Base-by-base conservation (phyloP, 148 eudicot species). In the Rhododendron ferrugineum region DNA sequence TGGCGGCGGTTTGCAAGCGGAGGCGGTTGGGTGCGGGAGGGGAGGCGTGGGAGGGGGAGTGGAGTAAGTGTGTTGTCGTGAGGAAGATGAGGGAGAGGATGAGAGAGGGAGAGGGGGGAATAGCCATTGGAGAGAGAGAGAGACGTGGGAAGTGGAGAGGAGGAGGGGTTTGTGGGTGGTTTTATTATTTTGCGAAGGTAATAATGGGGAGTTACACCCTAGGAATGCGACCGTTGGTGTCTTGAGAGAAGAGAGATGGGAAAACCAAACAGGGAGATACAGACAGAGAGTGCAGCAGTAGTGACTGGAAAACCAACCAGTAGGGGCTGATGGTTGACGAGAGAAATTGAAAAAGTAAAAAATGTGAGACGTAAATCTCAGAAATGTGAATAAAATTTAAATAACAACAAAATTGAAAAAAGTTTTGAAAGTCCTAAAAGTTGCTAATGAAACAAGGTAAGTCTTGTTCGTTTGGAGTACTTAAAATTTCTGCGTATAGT, bases 151-250 rank as follows among this genome's bases (percentile, higher is more conserved):
- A 70, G 75, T 14, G 75, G 26, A 70, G 75, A 0, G 72, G 68
- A 58, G 64, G 68, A 58, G 64, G 68, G 3, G 32, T 50, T 79
- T 30, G 56, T 50, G 62, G 23, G 11, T 4, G 81, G 49, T 79
- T n/a, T 13, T n/a, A n/a, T 44, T 2, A 14, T 70, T 26, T 32
- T 50, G 13, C 40, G 2, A 70, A 5, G 40, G 40, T 70, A 70
- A 32, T n/a, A 70, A 14, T 44, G 36, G 40, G 81, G 40, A 37
- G 82, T 49, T 26, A 15, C 11, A 30, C 40, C 75, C 50, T 16
- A 10, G 6, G 22, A 80, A 54, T 80, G 83, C 62, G 46, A 80
- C 83, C 83, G 83, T 80, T 80, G 58, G 68, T 54, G 83, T 47
- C 2, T 80, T 22, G 83, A 56, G 68, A 54, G 68, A 54, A 54